A percentile compares a stretch with the other conserved stretches of the same genome.
Evolutionary conservation across 2,329 filamentous ascomycete species (phyloP).

Genomic region (Acephala macrosclerotiorum): DNA sequence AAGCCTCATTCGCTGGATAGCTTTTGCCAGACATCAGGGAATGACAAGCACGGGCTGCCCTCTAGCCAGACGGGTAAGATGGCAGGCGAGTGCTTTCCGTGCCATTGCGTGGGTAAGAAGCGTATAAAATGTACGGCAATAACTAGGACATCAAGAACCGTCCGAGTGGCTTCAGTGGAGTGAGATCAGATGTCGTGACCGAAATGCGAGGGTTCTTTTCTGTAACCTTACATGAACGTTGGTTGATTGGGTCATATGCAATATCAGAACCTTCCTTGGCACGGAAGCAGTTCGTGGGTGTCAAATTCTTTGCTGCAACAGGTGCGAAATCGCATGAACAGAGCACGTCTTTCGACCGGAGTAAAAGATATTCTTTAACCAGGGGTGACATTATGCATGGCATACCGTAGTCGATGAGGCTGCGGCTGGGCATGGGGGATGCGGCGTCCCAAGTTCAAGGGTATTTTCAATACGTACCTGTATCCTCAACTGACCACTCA

Average conservation of each 20-base stretch:
- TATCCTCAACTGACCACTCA: slow-evolving; percentile 14
- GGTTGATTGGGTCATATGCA: neutral
- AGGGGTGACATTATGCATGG: slow-evolving; percentile 16
- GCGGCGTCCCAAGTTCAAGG: neutral
- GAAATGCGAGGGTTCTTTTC: neutral
- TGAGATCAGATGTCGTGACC: slow-evolving; percentile 18
- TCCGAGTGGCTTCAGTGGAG: slow-evolving; percentile 22
- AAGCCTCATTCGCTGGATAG: slow-evolving; percentile 23
- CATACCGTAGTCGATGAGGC: slow-evolving; percentile 19
- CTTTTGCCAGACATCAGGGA: slow-evolving; percentile 13
- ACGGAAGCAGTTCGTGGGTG: slow-evolving; percentile 2
- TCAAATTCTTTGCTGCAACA: neutral
- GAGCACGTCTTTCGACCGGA: slow-evolving; percentile 11
- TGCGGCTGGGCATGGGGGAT: slow-evolving; percentile 23
- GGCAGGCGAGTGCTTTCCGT: slow-evolving; percentile 4
- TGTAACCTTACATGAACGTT: neutral
- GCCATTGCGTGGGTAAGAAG: slow-evolving; percentile 4
- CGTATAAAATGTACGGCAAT: neutral
- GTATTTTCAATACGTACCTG: slow-evolving; percentile 25
- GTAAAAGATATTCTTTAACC: slow-evolving; percentile 15
- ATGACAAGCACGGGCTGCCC: slow-evolving; percentile 17
- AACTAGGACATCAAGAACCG: neutral
- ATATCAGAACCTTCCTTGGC: neutral
- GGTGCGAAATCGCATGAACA: slow-evolving; percentile 15
- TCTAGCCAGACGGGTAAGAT: slow-evolving; percentile 15